Percentiles rank a stretch among this genome's conserved stretches.
phyloP scores from a whole-genome alignment of 1,284 basidiomycete genomes.

The Trichosporon coremiiforme region DNA sequence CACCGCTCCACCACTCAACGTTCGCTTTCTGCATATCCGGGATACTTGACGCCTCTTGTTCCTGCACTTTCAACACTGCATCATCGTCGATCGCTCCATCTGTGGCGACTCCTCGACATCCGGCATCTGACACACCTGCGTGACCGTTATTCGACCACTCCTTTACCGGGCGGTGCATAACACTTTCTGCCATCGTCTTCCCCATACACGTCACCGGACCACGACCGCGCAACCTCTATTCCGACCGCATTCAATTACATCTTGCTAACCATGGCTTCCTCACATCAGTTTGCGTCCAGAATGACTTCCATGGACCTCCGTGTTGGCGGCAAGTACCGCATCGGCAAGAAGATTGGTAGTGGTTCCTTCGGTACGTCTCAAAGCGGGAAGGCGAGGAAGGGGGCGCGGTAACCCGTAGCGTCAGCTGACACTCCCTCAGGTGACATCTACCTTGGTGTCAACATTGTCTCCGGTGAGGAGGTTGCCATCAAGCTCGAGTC shows the following conservation, averaged over 20 bases:
- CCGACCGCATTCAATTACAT: not conserved
- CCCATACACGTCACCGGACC: not conserved
- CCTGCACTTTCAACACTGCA: not conserved
- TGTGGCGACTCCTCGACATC: not conserved
- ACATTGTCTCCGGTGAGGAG: constrained; percentile 99
- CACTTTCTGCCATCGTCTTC: constrained; percentile 7
- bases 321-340: constrained; percentile 96
- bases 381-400: not conserved
- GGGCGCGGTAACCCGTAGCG: not conserved
- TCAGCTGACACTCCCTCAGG: constrained; percentile 60
- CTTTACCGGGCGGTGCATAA: constrained; percentile 19
- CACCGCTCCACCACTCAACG: constrained; percentile 4
- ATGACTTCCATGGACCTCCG: constrained; percentile 76
- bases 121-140: constrained; percentile 15
- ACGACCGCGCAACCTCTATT: not conserved
- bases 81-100: constrained; percentile 11
- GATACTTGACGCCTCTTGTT: not conserved
- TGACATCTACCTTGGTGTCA: constrained; percentile 99
- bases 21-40: not conserved
- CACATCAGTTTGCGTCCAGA: constrained; percentile 32
- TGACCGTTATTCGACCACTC: constrained; percentile 8
- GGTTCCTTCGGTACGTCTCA: constrained; percentile 85
- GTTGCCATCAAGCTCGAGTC: constrained; percentile 99
- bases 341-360: constrained; percentile 99
- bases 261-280: not conserved